phyloP scores from a whole-genome alignment of 73 alveolate species.

The Tetrahymena elliotti region DNA sequence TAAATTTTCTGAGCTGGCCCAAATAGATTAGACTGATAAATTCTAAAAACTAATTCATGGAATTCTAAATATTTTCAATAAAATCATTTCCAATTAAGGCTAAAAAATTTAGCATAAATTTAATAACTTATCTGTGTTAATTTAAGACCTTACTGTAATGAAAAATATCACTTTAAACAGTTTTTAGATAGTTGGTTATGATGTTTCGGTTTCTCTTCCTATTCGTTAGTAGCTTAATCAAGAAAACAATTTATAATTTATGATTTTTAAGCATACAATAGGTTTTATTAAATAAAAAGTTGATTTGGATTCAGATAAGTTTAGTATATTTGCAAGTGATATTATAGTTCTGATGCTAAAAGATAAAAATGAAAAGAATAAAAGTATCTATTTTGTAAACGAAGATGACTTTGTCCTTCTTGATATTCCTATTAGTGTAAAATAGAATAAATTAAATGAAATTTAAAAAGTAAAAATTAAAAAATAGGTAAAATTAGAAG shows the following conservation, averaged over 20 bases:
- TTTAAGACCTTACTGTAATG: background rate
- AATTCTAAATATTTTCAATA: background rate
- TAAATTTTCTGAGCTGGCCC: background rate
- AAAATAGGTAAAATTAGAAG: background rate
- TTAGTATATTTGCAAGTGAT: background rate
- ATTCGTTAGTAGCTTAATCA: background rate
- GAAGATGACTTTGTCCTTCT: background rate
- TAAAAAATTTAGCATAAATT: background rate
- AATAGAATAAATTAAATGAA: too few species aligned
- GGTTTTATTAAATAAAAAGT: too few species aligned
- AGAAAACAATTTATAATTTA: background rate
- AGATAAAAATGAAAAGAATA: background rate
- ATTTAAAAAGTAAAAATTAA: too few species aligned
- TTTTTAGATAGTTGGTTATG: background rate
- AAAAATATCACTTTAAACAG: background rate
- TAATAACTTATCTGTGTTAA: background rate
- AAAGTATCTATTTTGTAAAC: background rate
- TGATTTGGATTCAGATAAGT: background rate
- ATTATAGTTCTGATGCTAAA: background rate
- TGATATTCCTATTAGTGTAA: background rate
- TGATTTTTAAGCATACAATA: background rate
- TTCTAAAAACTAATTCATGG: too few species aligned
- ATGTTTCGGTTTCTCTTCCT: background rate
- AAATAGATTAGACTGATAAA: background rate
- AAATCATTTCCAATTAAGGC: background rate